phyloP scores from a whole-genome alignment of 345 rosid species.

The Sonneratia caseolaris region DNA sequence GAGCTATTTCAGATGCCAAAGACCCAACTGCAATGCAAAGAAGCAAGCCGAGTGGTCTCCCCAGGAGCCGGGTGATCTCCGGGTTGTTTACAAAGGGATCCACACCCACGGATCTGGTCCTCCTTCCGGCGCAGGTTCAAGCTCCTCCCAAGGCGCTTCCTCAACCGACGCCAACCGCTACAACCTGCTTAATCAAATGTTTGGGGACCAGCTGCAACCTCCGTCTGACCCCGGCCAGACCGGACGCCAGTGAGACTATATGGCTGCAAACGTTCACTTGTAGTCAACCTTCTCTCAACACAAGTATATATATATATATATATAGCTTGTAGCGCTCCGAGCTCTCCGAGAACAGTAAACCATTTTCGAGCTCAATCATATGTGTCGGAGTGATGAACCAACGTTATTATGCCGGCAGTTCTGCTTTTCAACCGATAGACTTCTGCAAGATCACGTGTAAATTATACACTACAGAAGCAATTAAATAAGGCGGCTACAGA shows the following conservation, averaged over 20 bases:
- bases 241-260: background rate
- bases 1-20: slow-evolving; percentile 35
- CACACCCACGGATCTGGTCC: slow-evolving; percentile 16
- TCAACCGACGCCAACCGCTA: slow-evolving; percentile 17
- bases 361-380: too few relatives aligned
- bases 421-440: too few relatives aligned
- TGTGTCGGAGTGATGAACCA: too few relatives aligned
- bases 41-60: slow-evolving; percentile 30
- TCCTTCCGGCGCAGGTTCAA: background rate
- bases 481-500: too few relatives aligned
- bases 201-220: slow-evolving; percentile 13
- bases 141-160: slow-evolving; percentile 2
- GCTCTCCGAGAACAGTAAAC: too few relatives aligned
- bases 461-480: too few relatives aligned
- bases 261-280: background rate
- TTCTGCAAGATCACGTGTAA: too few relatives aligned
- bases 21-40: slow-evolving; percentile 19
- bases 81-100: slow-evolving; percentile 21
- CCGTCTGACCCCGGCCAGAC: background rate
- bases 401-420: too few relatives aligned
- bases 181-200: slow-evolving; percentile 22
- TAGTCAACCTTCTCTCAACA: too few relatives aligned
- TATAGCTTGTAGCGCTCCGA: too few relatives aligned
- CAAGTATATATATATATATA: too few relatives aligned
- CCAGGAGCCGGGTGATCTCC: slow-evolving; percentile 9